Base-by-base conservation (phyloP, 2,329 filamentous ascomycete genomes). In the Eutypa lata region DNA sequence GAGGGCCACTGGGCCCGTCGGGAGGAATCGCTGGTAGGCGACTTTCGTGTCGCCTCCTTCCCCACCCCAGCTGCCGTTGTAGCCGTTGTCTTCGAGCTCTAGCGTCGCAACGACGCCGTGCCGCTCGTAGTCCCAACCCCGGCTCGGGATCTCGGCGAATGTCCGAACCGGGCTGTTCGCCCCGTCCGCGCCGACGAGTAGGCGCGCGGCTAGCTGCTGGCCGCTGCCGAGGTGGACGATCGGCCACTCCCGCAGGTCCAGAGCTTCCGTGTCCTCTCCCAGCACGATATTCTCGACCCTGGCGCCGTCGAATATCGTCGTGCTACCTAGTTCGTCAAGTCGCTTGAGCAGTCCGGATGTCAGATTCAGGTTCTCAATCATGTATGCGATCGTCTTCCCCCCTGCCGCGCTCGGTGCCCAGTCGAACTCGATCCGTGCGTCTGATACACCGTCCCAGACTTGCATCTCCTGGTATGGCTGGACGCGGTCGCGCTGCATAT, bases 381-480 rank as follows among this genome's bases (percentile, higher is more conserved):
- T 99, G 68, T 94, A 96, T 10, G 94, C 94, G 60, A 99, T 91
- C 1, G 85, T 89, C 55, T 77, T 81, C 55, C 59, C 56, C 49
- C 16, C 43, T 50, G 22, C 44, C 47, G 46, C 52, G 21, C 63
- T 78, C 75, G 37, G 74, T 68, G 72, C 72, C 87, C 87, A 89
- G 73, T 94, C 89, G 70, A 99, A 99, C 61, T 90, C 88, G 68
- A 99, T 94, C 61, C 87, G 84, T 35, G 91, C 90, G 54, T 86
- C 91, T 40, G 89, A 90, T 52, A 96, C 84, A 57, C 93, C 95
- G 70, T 99, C 94, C 94, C 95, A 99, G 31, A 97, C 94, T 70
- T 96, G 89, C 94, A 99, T 99, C 63, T 93, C 89, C 54, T 95
- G 87, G 71, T 97, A 99, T 1, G 86, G 82, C 74, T 97, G 92